Conservation (phyloP, 78 protist species). For the Pigoraptor vietnamica region DNA sequence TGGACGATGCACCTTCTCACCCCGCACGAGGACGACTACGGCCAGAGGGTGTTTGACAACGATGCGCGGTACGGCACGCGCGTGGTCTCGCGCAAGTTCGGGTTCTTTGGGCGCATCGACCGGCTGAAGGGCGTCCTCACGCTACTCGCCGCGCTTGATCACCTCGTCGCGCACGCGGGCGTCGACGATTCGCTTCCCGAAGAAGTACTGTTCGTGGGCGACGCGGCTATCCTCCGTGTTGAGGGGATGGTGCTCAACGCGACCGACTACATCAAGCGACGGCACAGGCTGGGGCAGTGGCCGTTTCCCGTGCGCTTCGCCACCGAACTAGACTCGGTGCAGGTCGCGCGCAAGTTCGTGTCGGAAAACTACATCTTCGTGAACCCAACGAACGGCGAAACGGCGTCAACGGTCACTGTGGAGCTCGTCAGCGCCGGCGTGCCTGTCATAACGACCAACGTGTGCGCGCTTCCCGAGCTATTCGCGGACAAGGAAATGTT, state of each 20-base stretch:
- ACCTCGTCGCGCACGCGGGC: background rate
- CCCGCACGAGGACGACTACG: background rate
- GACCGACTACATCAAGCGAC: background rate
- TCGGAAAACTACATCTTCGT: background rate
- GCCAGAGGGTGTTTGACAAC: background rate
- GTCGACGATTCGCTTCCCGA: background rate
- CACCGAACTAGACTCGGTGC: background rate
- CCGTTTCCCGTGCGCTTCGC: background rate
- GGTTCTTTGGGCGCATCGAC: background rate
- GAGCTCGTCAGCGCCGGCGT: background rate
- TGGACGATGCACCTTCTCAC: background rate
- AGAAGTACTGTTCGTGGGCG: background rate
- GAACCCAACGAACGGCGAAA: background rate
- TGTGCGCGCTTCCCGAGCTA: background rate
- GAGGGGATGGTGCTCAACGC: background rate
- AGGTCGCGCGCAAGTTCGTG: background rate
- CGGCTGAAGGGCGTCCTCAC: background rate
- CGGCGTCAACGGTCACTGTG: background rate
- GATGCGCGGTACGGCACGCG: background rate
- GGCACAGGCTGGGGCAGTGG: background rate
- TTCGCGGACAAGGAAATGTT: background rate
- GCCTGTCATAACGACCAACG: background rate
- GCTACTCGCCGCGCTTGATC: background rate
- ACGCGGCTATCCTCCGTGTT: background rate
- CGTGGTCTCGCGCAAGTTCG: background rate